Evolutionary conservation across 2,329 filamentous ascomycete species (phyloP).

Genomic region (Pseudogymnoascus sp.): DNA sequence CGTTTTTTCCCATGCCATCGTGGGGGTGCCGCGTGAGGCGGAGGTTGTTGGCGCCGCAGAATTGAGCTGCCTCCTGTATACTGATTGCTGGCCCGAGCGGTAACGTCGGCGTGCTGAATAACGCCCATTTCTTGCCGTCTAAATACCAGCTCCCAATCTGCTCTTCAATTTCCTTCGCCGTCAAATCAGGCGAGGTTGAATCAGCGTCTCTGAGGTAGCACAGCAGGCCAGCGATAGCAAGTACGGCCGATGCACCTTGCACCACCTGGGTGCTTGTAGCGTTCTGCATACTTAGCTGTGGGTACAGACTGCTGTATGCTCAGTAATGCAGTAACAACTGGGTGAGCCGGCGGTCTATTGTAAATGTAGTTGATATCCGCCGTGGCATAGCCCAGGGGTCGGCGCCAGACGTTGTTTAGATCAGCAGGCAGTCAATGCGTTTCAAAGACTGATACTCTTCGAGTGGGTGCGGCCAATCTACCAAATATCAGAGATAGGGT

Average conservation of each 20-base stretch:
- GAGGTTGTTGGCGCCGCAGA: conserved; percentile 12
- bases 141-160: neutral
- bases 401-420: too few relatives aligned
- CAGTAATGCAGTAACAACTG: neutral
- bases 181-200: neutral
- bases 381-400: too few relatives aligned
- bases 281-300: neutral
- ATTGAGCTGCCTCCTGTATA: conserved; percentile 11
- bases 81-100: conserved; percentile 6
- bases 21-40: conserved; percentile 10
- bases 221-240: neutral
- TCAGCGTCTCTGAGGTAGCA: neutral
- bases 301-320: neutral
- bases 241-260: neutral
- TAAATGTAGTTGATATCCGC: neutral
- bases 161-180: neutral
- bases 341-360: neutral
- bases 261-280: neutral
- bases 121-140: neutral
- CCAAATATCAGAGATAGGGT: neutral
- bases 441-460: neutral
- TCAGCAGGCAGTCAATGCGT: neutral
- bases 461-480: neutral
- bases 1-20: neutral
- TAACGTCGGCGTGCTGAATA: neutral